Conservation (phyloP, 768 basidiomycete species). For the Phanerochaete sordida region DNA sequence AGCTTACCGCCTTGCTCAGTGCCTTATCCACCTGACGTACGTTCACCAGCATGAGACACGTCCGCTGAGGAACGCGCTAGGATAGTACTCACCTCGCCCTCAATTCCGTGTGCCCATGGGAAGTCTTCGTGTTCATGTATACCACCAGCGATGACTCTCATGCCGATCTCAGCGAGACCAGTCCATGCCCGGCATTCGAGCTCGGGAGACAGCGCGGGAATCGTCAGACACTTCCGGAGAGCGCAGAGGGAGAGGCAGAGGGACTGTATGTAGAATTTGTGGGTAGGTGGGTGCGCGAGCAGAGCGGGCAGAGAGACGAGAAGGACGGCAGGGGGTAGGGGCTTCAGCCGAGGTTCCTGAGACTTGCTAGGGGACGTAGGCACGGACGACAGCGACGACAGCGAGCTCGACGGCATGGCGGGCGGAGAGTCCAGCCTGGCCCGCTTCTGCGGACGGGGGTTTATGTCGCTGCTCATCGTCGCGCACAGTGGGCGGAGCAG, state of each 20-base stretch:
- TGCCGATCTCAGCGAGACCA: constrained; percentile 63
- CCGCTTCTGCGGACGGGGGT: constrained; percentile 16
- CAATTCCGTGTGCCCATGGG: constrained; percentile 47
- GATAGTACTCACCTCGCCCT: constrained; percentile 43
- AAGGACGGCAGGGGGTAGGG: constrained; percentile 42
- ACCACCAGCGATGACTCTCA: constrained; percentile 49
- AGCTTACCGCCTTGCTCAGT: constrained; percentile 65
- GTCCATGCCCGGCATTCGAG: constrained; percentile 73
- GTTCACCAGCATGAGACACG: not conserved
- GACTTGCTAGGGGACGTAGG: constrained; percentile 1
- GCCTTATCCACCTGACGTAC: constrained; percentile 52
- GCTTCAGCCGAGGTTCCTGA: constrained; percentile 19
- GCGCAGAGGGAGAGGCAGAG: constrained; percentile 55
- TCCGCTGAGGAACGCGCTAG: too few relatives aligned
- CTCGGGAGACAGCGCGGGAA: constrained; percentile 48
- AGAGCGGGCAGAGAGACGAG: constrained; percentile 61
- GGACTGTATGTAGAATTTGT: constrained; percentile 50
- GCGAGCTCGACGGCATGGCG: not conserved
- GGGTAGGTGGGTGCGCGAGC: constrained; percentile 62
- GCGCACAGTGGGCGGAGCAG: not conserved
- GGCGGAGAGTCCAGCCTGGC: constrained; percentile 1
- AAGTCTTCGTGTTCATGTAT: constrained; percentile 33
- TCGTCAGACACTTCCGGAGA: constrained; percentile 49
- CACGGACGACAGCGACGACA: constrained; percentile 5
- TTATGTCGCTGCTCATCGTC: constrained; percentile 11